Base-by-base conservation (phyloP, 257 asterid species). In the Pogostemon cablin region DNA sequence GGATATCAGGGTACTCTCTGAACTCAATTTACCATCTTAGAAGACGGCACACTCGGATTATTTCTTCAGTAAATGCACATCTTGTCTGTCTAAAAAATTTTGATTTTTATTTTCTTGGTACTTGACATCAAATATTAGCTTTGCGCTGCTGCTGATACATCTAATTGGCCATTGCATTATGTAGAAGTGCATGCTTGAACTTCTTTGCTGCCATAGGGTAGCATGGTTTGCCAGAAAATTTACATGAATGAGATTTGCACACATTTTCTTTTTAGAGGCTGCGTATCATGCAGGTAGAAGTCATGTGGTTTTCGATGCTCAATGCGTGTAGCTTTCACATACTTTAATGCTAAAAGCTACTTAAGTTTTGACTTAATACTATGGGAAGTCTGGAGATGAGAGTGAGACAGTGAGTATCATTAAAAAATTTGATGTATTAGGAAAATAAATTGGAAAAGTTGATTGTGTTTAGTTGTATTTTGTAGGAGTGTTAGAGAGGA, bases 1-100 rank as follows among this genome's bases (percentile, higher is more conserved):
- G 65, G 98, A 86, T 78, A 82, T 40, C 62, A 81, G 84, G 95
- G 98, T 93, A 88, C 73, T 72, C 35, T 62, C 60, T 37, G 54
- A 74, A 32, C 68, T 82, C 61, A 67, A 15, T 66, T 43, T 48
- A 40, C 55, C 53, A 65, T 62, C 56, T 46, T 48, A 40, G 49
- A 2, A 25, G 53, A n/a, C 41, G 77, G 66, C 59, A 61, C 53
- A 54, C 37, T 47, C 54, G 44, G 49, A 50, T 49, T 6, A 42
- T 49, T 25, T 72, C 32, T 48, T 25, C 44, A 43, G 39, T 6
- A 53, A 56, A 20, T 65, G 11, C 63, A 3, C 56, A 41, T 46
- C 0, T 32, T 53, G 48, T 71, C 53, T 66, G 10, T 58, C 15
- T 56, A 57, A 41, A 6, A 38, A 20, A 42, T 4, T 32, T 9